Percentiles rank a stretch among this genome's conserved stretches.
These are phyloP conservation scores for Keithomyces neogunnii DNA, from an alignment of 2,329 filamentous ascomycete genomes.

Conservation along the genomic window DNA sequence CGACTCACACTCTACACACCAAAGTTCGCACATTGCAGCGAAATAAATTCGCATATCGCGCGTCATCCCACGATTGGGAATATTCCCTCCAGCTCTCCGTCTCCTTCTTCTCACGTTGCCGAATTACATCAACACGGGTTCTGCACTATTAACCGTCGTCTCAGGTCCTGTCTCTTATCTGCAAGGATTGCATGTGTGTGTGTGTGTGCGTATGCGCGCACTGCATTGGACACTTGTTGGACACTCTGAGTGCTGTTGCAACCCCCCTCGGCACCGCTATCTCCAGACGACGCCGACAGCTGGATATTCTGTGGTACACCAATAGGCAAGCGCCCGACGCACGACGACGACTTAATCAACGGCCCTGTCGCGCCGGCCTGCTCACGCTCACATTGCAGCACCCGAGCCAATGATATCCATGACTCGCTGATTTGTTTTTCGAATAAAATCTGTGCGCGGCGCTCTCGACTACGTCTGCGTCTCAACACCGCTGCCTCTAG, in stretches of 20 bases:
- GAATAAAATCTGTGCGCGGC: background rate
- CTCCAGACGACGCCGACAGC: background rate
- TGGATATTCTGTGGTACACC: background rate
- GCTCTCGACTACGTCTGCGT: background rate
- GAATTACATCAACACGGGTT: too few species aligned
- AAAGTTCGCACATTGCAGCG: background rate
- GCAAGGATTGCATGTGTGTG: background rate
- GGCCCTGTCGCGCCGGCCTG: background rate
- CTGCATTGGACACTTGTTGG: background rate
- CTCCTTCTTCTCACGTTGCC: too few species aligned
- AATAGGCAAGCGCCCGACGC: background rate
- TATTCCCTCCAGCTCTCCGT: too few species aligned
- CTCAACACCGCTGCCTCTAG: conserved; percentile 2
- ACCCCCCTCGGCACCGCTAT: background rate
- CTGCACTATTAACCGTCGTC: too few species aligned
- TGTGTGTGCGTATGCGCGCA: background rate
- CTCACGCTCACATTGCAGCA: background rate
- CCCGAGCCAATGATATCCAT: background rate
- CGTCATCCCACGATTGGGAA: too few species aligned
- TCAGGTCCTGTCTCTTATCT: background rate
- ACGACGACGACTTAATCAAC: background rate
- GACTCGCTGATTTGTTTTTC: background rate
- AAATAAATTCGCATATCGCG: background rate
- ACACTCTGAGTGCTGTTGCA: background rate
- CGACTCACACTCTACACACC: background rate